Conservation (phyloP, 345 rosid genomes). For the Nasturtium officinale region DNA sequence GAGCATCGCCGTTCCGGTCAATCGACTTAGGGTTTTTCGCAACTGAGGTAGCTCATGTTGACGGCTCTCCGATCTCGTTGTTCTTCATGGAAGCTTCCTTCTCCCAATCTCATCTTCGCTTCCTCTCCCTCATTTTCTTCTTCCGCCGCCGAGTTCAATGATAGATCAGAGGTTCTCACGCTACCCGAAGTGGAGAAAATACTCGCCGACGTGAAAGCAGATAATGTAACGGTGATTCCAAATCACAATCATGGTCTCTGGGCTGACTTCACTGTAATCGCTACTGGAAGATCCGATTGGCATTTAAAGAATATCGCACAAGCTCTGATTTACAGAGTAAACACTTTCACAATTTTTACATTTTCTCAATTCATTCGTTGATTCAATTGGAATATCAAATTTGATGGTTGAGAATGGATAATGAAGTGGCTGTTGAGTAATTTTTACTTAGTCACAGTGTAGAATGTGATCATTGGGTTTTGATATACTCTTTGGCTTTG, state of each 20-base stretch:
- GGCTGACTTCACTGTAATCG: slow-evolving; percentile 79
- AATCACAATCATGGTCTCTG: slow-evolving; percentile 54
- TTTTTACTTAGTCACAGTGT: neutral
- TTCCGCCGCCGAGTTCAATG: neutral
- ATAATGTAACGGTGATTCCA: slow-evolving; percentile 74
- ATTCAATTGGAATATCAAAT: neutral
- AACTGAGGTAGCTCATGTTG: slow-evolving; percentile 35
- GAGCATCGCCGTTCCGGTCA: neutral
- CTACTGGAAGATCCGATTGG: slow-evolving; percentile 91
- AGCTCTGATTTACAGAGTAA: slow-evolving; percentile 72
- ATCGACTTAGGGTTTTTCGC: slow-evolving; percentile 1
- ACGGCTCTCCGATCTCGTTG: slow-evolving; percentile 42
- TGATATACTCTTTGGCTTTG: neutral
- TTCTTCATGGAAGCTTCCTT: slow-evolving; percentile 31
- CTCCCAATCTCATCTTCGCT: slow-evolving; percentile 23
- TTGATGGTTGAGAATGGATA: neutral
- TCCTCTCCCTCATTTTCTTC: slow-evolving; percentile 26
- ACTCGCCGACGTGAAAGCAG: slow-evolving; percentile 78
- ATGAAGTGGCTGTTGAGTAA: neutral
- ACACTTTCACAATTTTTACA: too few species aligned
- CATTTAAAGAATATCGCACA: slow-evolving; percentile 88
- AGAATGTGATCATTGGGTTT: slow-evolving; percentile 6
- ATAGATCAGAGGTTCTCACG: slow-evolving; percentile 31
- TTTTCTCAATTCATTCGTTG: too few species aligned
- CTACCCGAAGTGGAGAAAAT: slow-evolving; percentile 61